Conservation (phyloP, 2,329 filamentous ascomycete species). For the Claviceps spartinae region DNA sequence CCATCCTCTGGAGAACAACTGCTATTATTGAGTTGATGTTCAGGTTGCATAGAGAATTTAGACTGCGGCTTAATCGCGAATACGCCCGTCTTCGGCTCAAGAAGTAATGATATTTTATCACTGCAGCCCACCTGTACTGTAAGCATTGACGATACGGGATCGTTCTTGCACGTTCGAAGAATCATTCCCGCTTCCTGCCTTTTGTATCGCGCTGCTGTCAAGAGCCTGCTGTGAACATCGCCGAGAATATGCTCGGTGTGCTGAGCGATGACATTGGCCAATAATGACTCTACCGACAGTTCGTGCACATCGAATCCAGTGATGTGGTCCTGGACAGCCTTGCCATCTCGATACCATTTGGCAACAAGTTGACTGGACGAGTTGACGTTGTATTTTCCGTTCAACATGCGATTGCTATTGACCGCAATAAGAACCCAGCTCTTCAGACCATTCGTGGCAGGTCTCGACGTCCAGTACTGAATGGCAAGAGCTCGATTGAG, state of each 20-base stretch:
- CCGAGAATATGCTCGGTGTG: slow-evolving; percentile 62
- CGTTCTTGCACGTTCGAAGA: slow-evolving; percentile 41
- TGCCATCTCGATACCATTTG: slow-evolving; percentile 76
- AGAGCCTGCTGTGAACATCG: slow-evolving; percentile 49
- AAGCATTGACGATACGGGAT: slow-evolving; percentile 55
- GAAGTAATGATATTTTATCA: slow-evolving; percentile 44
- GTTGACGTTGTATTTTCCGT: slow-evolving; percentile 25
- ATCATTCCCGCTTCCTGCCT: slow-evolving; percentile 44
- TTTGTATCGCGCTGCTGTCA: slow-evolving; percentile 45
- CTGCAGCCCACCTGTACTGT: slow-evolving; percentile 55
- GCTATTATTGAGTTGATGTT: slow-evolving; percentile 50
- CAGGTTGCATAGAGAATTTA: slow-evolving; percentile 39
- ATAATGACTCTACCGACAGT: slow-evolving; percentile 60
- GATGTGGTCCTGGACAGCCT: slow-evolving; percentile 56
- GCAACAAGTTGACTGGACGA: slow-evolving; percentile 42
- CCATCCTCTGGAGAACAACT: slow-evolving; percentile 45
- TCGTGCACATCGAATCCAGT: slow-evolving; percentile 51
- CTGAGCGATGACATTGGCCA: slow-evolving; percentile 60
- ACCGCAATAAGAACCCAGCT: slow-evolving; percentile 88
- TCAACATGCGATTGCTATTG: slow-evolving; percentile 45
- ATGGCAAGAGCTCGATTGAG: slow-evolving; percentile 72
- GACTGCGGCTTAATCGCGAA: slow-evolving; percentile 57
- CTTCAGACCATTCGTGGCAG: slow-evolving; percentile 44
- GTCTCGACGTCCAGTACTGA: slow-evolving; percentile 73
- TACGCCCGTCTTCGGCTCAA: slow-evolving; percentile 69